Evolutionary conservation across 192 early-diverging fungal species (phyloP).

Genomic region (Dissophora ornata): DNA sequence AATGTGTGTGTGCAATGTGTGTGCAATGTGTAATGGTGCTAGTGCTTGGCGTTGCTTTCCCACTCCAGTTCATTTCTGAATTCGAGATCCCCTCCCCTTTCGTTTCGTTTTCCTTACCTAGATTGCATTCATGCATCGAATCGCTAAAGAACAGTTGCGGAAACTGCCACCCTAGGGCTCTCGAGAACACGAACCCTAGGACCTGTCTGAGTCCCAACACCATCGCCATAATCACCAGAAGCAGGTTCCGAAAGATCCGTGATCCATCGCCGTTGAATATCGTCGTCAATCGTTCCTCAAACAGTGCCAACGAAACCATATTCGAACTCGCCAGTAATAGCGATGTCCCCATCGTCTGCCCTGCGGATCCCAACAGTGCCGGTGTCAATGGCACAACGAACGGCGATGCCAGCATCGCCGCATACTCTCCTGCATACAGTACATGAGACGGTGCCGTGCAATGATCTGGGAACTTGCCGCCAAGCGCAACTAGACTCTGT

Average conservation of each 20-base stretch:
- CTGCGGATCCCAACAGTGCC: constrained; percentile 6
- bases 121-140: constrained; percentile 62
- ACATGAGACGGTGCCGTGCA: constrained; percentile 31
- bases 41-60: too few relatives aligned
- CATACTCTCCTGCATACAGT: constrained; percentile 16
- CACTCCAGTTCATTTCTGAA: too few relatives aligned
- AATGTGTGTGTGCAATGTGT: not conserved
- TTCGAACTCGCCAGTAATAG: constrained; percentile 54
- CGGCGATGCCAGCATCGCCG: constrained; percentile 24
- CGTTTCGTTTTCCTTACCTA: constrained; percentile 53
- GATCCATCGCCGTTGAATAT: constrained; percentile 42
- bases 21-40: too few relatives aligned
- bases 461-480: constrained; percentile 30
- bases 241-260: constrained; percentile 48
- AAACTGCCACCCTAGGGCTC: constrained; percentile 59
- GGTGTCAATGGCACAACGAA: constrained; percentile 32
- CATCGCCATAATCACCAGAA: constrained; percentile 31
- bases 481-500: constrained; percentile 7
- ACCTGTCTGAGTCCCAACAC: constrained; percentile 40
- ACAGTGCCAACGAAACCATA: constrained; percentile 57
- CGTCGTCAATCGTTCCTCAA: constrained; percentile 61
- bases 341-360: constrained; percentile 20
- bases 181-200: constrained; percentile 59
- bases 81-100: too few relatives aligned
- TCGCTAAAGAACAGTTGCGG: constrained; percentile 63